Conservation (phyloP, 345 rosid species). For the Ricinus communis region DNA sequence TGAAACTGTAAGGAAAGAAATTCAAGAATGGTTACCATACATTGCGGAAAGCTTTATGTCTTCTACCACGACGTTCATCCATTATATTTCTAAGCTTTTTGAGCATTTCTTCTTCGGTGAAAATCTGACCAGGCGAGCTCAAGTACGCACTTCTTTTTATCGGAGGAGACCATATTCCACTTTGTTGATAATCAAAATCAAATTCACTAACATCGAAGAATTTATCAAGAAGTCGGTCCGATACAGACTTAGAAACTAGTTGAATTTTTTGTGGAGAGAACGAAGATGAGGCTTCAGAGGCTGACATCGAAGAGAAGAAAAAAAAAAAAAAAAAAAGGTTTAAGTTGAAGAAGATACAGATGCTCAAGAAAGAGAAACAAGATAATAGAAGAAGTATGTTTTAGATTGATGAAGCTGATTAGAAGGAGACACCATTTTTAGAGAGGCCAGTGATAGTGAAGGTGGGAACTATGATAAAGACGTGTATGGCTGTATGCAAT, state of each 20-base stretch:
- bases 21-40: not conserved
- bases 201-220: constrained; percentile 61
- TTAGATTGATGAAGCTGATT: not conserved
- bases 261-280: constrained; percentile 38
- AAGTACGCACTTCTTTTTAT: constrained; percentile 54
- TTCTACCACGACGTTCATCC: constrained; percentile 27
- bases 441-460: not conserved
- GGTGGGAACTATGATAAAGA: constrained; percentile 36
- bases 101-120: constrained; percentile 59
- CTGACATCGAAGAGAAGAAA: constrained; percentile 17
- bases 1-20: not conserved
- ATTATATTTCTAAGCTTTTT: constrained; percentile 37
- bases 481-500: constrained; percentile 49
- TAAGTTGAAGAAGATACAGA: not conserved
- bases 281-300: constrained; percentile 30
- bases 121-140: constrained; percentile 53
- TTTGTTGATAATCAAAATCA: constrained; percentile 55
- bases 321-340: not conserved
- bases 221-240: constrained; percentile 57
- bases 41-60: constrained; percentile 22
- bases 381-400: not conserved
- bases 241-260: constrained; percentile 53
- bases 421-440: constrained; percentile 16
- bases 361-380: not conserved
- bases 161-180: constrained; percentile 84